These are phyloP conservation scores for Urochloa ruziziensis DNA, from an alignment of 176 grass and related monocot species.

Conservation along the genomic window DNA sequence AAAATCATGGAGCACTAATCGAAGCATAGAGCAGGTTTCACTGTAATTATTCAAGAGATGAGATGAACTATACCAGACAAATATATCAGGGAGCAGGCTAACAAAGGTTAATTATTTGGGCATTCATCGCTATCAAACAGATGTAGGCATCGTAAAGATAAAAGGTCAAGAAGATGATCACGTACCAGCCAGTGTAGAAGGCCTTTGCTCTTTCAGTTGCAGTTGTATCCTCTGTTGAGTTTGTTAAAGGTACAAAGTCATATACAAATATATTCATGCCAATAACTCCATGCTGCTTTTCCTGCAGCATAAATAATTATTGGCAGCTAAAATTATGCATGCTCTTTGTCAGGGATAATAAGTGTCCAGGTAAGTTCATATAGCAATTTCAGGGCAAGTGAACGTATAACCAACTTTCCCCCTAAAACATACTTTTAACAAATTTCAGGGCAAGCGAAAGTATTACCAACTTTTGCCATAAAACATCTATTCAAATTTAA, in stretches of 20 bases:
- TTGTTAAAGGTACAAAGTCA: constrained; percentile 21
- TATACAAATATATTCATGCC: constrained; percentile 33
- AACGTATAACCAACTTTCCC: neutral
- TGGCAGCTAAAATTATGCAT: neutral
- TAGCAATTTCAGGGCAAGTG: neutral
- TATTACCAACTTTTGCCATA: too few relatives aligned
- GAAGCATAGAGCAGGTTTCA: neutral
- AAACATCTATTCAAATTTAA: too few relatives aligned
- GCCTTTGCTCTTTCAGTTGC: constrained; percentile 28
- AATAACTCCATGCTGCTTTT: constrained; percentile 26
- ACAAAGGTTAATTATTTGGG: neutral
- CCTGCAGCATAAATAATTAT: constrained; percentile 12
- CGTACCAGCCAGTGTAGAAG: constrained; percentile 32
- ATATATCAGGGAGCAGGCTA: neutral
- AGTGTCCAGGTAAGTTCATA: neutral
- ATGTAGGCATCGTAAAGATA: neutral
- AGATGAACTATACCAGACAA: neutral
- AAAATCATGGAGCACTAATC: neutral
- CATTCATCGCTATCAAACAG: neutral
- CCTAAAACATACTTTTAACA: neutral
- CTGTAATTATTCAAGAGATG: neutral
- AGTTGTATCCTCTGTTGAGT: constrained; percentile 21
- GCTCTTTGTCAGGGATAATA: neutral
- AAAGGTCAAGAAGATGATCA: neutral
- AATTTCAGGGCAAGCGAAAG: neutral